Conservation (phyloP, 2,329 filamentous ascomycete genomes). For the Verticillium alfalfae region DNA sequence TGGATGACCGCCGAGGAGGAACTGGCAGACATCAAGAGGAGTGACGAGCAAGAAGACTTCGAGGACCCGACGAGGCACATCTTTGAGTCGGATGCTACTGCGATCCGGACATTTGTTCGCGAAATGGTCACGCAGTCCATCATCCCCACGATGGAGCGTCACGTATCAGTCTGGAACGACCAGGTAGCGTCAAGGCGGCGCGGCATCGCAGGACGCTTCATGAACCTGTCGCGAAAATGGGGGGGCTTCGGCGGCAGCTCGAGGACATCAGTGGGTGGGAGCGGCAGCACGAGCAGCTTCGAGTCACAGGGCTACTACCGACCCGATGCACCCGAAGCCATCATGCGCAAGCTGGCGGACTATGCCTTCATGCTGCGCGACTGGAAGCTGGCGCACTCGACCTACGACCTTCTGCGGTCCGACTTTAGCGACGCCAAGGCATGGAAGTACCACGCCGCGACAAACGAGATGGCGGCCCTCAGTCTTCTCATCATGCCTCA, state of each 20-base stretch:
- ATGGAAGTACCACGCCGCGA: constrained; percentile 90
- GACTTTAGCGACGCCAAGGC: constrained; percentile 96
- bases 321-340: constrained; percentile 78
- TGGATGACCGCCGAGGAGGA: constrained; percentile 90
- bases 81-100: constrained; percentile 86
- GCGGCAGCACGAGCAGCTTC: constrained; percentile 52
- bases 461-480: constrained; percentile 90
- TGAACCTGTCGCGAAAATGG: constrained; percentile 89
- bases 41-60: constrained; percentile 64
- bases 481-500: constrained; percentile 75
- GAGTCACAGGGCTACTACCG: constrained; percentile 77
- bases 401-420: constrained; percentile 80
- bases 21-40: constrained; percentile 63
- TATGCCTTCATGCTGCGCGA: constrained; percentile 97
- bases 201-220: constrained; percentile 87
- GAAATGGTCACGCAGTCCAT: constrained; percentile 96
- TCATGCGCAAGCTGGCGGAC: constrained; percentile 89
- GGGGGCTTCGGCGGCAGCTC: constrained; percentile 69
- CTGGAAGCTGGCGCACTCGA: constrained; percentile 87
- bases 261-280: constrained; percentile 52
- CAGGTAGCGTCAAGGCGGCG: constrained; percentile 87
- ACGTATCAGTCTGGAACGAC: constrained; percentile 90
- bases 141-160: constrained; percentile 92
- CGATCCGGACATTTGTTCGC: constrained; percentile 81
- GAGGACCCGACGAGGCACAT: constrained; percentile 72